These are phyloP conservation scores for Crithidia sp. DNA, from an alignment of 208 protist genomes.

Conservation along the genomic window DNA sequence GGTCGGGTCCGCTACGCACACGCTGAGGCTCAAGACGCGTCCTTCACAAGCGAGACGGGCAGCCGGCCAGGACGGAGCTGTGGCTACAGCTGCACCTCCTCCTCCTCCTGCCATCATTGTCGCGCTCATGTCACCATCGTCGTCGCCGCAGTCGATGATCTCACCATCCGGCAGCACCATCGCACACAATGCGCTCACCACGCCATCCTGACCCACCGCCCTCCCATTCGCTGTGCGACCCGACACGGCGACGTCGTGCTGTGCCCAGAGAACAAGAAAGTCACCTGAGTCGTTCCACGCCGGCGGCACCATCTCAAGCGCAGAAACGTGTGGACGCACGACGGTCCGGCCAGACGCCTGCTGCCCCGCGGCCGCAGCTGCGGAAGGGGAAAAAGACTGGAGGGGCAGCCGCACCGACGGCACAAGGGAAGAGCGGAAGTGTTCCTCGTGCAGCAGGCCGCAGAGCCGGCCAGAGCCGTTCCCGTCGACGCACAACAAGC, in stretches of 20 bases:
- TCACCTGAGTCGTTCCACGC: slow-evolving; percentile 22
- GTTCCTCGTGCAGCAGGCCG: slow-evolving; percentile 27
- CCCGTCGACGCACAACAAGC: slow-evolving; percentile 15
- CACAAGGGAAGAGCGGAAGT: slow-evolving; percentile 10
- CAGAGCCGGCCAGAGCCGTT: slow-evolving; percentile 9
- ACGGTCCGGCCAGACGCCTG: background rate
- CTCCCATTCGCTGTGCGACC: background rate
- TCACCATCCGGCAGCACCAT: slow-evolving; percentile 20
- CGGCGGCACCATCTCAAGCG: slow-evolving; percentile 24
- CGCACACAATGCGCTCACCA: slow-evolving; percentile 16
- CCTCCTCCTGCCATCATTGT: background rate
- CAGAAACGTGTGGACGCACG: background rate
- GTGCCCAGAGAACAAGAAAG: slow-evolving; percentile 20
- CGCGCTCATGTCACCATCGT: background rate
- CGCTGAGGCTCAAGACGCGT: slow-evolving; percentile 13
- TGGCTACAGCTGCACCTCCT: background rate
- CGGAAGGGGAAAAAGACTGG: background rate
- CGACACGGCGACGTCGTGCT: background rate
- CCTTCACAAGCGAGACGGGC: background rate
- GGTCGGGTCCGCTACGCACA: slow-evolving; percentile 19
- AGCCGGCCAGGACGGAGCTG: background rate
- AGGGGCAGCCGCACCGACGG: slow-evolving; percentile 12
- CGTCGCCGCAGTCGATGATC: background rate
- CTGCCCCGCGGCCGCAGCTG: background rate
- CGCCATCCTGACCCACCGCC: background rate